Evolutionary conservation across 83 land plant genomes (phyloP).

Genomic region (Thuja plicata): DNA sequence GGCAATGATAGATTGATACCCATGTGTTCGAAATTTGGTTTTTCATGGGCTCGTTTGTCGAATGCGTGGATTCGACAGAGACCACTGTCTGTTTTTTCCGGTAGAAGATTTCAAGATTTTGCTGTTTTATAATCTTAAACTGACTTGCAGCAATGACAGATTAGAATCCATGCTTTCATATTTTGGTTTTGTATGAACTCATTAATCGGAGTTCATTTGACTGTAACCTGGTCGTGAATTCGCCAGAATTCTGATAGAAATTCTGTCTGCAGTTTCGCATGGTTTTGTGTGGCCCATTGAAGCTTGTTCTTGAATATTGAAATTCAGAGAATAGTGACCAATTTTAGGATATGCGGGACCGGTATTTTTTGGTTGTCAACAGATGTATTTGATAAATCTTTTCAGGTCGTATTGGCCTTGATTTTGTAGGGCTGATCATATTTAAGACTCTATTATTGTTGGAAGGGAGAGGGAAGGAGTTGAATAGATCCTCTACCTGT

Average conservation of each 20-base stretch:
- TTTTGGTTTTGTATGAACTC: background rate
- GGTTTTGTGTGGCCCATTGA: background rate
- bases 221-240: background rate
- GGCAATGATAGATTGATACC: background rate
- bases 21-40: background rate
- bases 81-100: background rate
- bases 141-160: background rate
- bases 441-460: background rate
- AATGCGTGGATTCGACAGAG: background rate
- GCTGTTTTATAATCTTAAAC: background rate
- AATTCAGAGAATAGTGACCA: background rate
- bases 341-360: background rate
- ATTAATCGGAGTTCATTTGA: background rate
- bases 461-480: background rate
- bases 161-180: background rate
- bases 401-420: background rate
- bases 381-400: background rate
- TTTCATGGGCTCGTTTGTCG: background rate
- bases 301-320: background rate
- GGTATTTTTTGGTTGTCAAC: background rate
- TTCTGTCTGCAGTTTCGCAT: background rate
- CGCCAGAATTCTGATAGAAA: background rate
- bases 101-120: too few species aligned
- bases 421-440: background rate
- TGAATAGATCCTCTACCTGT: background rate